Evolutionary conservation across 768 basidiomycete species (phyloP), one percentile per base, ranked within the genome.

Genomic region (Postia placenta): DNA sequence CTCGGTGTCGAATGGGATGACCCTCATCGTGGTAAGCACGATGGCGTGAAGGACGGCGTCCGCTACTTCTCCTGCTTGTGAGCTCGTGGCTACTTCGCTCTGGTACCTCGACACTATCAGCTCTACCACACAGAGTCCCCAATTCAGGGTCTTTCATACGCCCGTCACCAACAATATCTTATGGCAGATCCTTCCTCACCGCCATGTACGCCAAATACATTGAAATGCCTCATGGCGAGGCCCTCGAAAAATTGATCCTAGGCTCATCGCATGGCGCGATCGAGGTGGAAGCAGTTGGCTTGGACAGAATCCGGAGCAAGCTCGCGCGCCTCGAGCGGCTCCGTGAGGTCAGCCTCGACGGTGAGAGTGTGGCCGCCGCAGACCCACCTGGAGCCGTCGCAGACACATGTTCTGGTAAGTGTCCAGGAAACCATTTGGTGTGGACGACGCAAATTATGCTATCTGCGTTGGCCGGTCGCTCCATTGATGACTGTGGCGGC

Each of bases 1-100:
- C 74, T 93, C n/a, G 95, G 95, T n/a, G 78, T 97, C 41, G 95
- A 98, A 68, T 98, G 94, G 90, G 95, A 98, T 61, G 84, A 92
- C 59, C 76, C 83, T 17, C 51, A 64, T 6, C 79, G 92, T 49
- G 95, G 95, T 23, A 94, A 87, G 64, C 93, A 97, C 63, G 80
- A 87, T 56, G 95, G 95, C 5, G 62, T 73, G 55, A 88, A 91
- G 61, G 81, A 90, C 55, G 85, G 81, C 41, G 77, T 73, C 53
- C 74, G 72, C 35, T 93, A 95, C 66, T 98, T 97, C 64, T 60
- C 68, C 39, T 90, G 87, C 69, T 70, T 76, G 90, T 92, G 67
- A 71, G 24, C 38, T 17, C 46, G 35, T 42, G 33, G 43, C 41
- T 35, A 26, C 41, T 48, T 52, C 38, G 40, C 47, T 36, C 38